Percentiles rank a stretch among this genome's conserved stretches.
phyloP scores from a whole-genome alignment of 768 basidiomycete genomes.

The Artomyces pyxidatus region DNA sequence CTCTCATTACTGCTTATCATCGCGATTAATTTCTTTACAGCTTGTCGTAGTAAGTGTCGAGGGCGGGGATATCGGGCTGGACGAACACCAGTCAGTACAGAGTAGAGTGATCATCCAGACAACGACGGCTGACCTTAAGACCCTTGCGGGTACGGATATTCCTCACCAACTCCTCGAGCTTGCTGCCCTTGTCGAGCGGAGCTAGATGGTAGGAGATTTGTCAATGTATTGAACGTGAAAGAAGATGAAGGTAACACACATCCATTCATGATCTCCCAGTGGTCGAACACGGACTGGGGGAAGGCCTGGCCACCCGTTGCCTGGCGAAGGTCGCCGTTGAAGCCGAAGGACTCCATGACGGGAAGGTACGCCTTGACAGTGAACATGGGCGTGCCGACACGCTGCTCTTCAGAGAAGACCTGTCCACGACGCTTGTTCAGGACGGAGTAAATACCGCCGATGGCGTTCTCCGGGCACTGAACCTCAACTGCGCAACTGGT shows the following conservation, averaged over 20 bases:
- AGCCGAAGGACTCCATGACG: constrained; percentile 90
- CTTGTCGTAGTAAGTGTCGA: constrained; percentile 94
- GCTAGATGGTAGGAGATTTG: constrained; percentile 29
- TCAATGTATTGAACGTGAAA: not conserved
- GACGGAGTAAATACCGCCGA: constrained; percentile 92
- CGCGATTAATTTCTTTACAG: constrained; percentile 36
- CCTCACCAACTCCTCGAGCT: constrained; percentile 79
- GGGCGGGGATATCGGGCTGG: constrained; percentile 79
- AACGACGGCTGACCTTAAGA: constrained; percentile 58
- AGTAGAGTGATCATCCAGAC: constrained; percentile 1
- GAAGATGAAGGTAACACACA: constrained; percentile 37
- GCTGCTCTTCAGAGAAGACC: constrained; percentile 96
- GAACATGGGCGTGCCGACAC: constrained; percentile 98
- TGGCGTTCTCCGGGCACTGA: constrained; percentile 94
- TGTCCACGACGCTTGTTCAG: constrained; percentile 97
- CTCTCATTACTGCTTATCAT: constrained; percentile 5
- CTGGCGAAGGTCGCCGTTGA: constrained; percentile 92
- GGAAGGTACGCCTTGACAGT: constrained; percentile 96
- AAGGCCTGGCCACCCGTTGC: constrained; percentile 96
- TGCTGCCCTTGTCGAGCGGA: constrained; percentile 84
- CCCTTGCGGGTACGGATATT: constrained; percentile 88
- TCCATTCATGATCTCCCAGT: constrained; percentile 83
- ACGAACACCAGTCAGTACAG: constrained; percentile 9
- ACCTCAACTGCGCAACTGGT: constrained; percentile 65
- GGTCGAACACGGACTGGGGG: constrained; percentile 93